Evolutionary conservation across 1,284 basidiomycete species (phyloP), one percentile per base, ranked within the genome.

Genomic region (Sparassis latifolia): DNA sequence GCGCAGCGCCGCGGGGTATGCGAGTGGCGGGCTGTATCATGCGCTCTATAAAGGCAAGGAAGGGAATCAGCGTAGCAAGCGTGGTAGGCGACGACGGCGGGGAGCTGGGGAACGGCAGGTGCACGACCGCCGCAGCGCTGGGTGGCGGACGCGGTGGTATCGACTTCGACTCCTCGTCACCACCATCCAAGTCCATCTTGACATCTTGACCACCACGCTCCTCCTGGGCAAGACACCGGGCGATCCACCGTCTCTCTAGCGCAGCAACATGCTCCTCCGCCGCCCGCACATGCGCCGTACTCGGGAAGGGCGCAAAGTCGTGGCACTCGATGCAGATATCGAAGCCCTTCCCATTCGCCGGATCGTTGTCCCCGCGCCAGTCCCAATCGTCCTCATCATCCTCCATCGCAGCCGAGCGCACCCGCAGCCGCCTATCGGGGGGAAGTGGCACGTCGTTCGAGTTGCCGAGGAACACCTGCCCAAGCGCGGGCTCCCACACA

Each of bases 261-360:
- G 71, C 75, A 50, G 65, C 71, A n/a, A 87, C 62, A 63, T 84
- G 85, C 54, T 84, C 84, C 63, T 90, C 86, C 2, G 82, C 85
- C 3, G 80, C 81, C 44, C 82, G 76, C 28, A 89, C 65, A 56
- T 85, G 79, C 27, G 77, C 71, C 0, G 73, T 52, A 9, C 75
- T 75, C 2, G 87, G 85, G 66, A 89, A 84, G 10, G 80, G 77
- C 5, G 86, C 85, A 40, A 79, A 70, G 56, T 94, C 90, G 61
- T 89, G 85, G 62, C 89, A 91, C 65, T 93, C 90, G 54, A 95
- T 80, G 66, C 90, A 93, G 39, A 95, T 78, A 58, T 92, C 83
- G 61, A 83, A 93, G 38, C 86, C 84, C 48, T 75, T 69, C 29
- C 80, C 81, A 30, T 70, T 62, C 38, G 66, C 65, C 0, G 88